These are phyloP conservation scores for Aspergillus affinis DNA, from an alignment of 495 filamentous ascomycete genomes.

Conservation along the genomic window DNA sequence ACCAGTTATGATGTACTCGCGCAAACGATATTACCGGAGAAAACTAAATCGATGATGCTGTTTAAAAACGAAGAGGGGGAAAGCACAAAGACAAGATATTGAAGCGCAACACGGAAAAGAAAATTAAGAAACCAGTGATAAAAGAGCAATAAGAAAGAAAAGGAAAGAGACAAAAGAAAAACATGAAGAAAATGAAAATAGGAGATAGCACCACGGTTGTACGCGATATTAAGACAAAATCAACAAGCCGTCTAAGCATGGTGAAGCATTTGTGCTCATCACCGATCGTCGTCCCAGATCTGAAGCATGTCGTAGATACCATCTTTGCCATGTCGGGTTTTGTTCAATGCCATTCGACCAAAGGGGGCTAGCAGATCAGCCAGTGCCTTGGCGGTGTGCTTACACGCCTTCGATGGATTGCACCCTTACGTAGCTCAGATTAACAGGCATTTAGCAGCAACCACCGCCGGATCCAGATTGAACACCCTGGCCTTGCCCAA, in stretches of 20 bases:
- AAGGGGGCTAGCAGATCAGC: neutral
- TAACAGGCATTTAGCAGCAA: slow-evolving; percentile 74
- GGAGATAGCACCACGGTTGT: slow-evolving; percentile 1
- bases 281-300: slow-evolving; percentile 25
- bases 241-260: slow-evolving; percentile 42
- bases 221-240: slow-evolving; percentile 24
- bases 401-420: neutral
- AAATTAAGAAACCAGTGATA: slow-evolving; percentile 33
- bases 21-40: neutral
- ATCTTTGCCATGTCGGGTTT: slow-evolving; percentile 11
- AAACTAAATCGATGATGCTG: neutral
- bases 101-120: neutral
- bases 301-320: slow-evolving; percentile 11
- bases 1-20: neutral
- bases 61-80: neutral
- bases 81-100: neutral
- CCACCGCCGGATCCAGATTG: slow-evolving; percentile 85
- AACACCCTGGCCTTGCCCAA: slow-evolving; percentile 90
- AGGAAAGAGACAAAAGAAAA: neutral
- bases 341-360: neutral
- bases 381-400: neutral
- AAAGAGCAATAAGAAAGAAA: slow-evolving; percentile 32
- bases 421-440: neutral
- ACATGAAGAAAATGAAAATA: neutral
- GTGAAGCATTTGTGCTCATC: slow-evolving; percentile 24